A percentile compares a stretch with the other conserved stretches of the same genome.
Evolutionary conservation across 2,329 filamentous ascomycete species (phyloP).

Genomic region (Diaporthe velutina): DNA sequence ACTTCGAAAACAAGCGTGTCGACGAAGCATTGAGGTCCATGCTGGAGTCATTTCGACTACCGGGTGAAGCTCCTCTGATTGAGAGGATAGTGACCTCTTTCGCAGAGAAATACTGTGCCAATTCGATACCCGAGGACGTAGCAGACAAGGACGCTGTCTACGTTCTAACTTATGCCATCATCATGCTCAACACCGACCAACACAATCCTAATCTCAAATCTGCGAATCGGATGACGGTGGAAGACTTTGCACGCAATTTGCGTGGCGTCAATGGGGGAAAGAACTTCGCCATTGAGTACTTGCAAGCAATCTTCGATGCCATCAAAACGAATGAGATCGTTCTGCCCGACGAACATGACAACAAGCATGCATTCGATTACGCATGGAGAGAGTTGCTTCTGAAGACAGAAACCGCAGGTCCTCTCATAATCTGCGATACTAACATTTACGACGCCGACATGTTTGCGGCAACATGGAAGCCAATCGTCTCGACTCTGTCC

Average conservation of each 20-base stretch:
- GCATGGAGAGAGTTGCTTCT: slow-evolving; percentile 95
- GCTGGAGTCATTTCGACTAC: slow-evolving; percentile 92
- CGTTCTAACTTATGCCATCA: slow-evolving; percentile 93
- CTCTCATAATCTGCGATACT: slow-evolving; percentile 84
- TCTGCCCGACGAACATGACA: slow-evolving; percentile 95
- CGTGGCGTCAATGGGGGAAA: slow-evolving; percentile 88
- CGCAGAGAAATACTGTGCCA: slow-evolving; percentile 84
- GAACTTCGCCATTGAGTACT: slow-evolving; percentile 86
- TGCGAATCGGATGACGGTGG: slow-evolving; percentile 84
- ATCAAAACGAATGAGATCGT: slow-evolving; percentile 97
- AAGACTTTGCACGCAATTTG: slow-evolving; percentile 90
- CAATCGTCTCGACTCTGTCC: slow-evolving; percentile 92
- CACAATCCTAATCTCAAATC: slow-evolving; percentile 91
- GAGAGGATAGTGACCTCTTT: slow-evolving; percentile 92
- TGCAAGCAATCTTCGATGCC: slow-evolving; percentile 88
- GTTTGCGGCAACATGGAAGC: slow-evolving; percentile 96
- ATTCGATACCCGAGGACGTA: slow-evolving; percentile 78
- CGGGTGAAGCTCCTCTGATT: slow-evolving; percentile 93
- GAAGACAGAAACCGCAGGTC: slow-evolving; percentile 83
- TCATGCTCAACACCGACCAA: slow-evolving; percentile 96
- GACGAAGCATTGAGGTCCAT: slow-evolving; percentile 90
- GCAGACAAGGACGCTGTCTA: slow-evolving; percentile 90
- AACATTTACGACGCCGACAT: slow-evolving; percentile 98
- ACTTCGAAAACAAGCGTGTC: slow-evolving; percentile 87
- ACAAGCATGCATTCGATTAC: slow-evolving; percentile 95